phyloP scores from a whole-genome alignment of 108 stramenopile species.

The Fragilariopsis cylindrus region DNA sequence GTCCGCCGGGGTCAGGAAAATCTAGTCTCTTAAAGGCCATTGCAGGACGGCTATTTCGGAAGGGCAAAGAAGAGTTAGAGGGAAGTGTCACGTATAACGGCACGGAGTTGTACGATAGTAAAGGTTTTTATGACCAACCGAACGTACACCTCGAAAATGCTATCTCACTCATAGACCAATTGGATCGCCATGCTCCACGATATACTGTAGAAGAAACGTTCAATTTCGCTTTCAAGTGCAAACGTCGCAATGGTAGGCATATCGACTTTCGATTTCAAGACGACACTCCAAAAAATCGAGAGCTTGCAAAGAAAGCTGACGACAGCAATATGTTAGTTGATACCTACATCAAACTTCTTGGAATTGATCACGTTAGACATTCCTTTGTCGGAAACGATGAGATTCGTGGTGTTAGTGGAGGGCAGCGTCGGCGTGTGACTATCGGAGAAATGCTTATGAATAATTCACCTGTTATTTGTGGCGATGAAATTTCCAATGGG shows the following conservation, averaged over 20 bases:
- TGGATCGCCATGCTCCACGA: slow-evolving; percentile 68
- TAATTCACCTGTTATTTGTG: slow-evolving; percentile 64
- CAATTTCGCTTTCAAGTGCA: slow-evolving; percentile 73
- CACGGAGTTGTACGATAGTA: slow-evolving; percentile 26
- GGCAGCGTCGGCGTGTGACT: slow-evolving; percentile 76
- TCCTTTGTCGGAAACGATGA: slow-evolving; percentile 85
- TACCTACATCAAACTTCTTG: slow-evolving; percentile 22
- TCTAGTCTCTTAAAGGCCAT: slow-evolving; percentile 64
- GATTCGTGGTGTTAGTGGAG: slow-evolving; percentile 77
- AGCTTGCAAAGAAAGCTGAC: slow-evolving; percentile 25
- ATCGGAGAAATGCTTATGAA: slow-evolving; percentile 85
- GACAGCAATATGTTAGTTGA: slow-evolving; percentile 23
- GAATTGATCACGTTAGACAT: slow-evolving; percentile 62
- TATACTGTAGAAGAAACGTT: slow-evolving; percentile 81
- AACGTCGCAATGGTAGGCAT: slow-evolving; percentile 38
- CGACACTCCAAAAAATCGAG: slow-evolving; percentile 13
- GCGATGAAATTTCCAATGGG: slow-evolving; percentile 90
- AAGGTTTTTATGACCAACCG: slow-evolving; percentile 18
- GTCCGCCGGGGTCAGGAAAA: slow-evolving; percentile 80
- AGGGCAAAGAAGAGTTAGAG: slow-evolving; percentile 53
- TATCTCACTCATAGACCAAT: slow-evolving; percentile 60
- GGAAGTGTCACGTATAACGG: slow-evolving; percentile 35
- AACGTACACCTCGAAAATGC: slow-evolving; percentile 49
- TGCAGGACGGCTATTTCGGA: slow-evolving; percentile 57
- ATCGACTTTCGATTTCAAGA: slow-evolving; percentile 15